Percentiles rank a stretch among this genome's conserved stretches.
These are phyloP conservation scores for Taphrina deformans DNA, from an alignment of 1,139 yeast genomes.

Conservation along the genomic window DNA sequence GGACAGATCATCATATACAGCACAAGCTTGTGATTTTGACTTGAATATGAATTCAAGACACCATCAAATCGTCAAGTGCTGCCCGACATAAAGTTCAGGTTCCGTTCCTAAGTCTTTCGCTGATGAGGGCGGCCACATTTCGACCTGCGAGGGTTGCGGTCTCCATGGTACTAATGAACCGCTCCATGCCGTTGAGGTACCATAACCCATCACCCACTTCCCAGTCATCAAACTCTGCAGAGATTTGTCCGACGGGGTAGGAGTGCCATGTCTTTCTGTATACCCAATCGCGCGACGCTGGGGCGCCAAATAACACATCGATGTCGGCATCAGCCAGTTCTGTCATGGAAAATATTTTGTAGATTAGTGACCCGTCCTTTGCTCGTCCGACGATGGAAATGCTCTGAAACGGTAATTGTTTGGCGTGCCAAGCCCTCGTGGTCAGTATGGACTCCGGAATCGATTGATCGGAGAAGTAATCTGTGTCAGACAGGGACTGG, in stretches of 20 bases:
- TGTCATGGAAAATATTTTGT: conserved; percentile 49
- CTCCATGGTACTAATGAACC: conserved; percentile 54
- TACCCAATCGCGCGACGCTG: conserved; percentile 39
- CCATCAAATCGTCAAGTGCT: too few relatives aligned
- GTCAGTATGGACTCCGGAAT: conserved; percentile 44
- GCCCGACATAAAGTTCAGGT: too few relatives aligned
- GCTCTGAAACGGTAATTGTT: conserved; percentile 44
- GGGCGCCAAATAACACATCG: conserved; percentile 41
- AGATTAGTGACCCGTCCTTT: conserved; percentile 43
- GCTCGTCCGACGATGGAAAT: conserved; percentile 43
- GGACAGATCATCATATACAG: too few relatives aligned
- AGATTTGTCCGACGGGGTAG: conserved; percentile 47
- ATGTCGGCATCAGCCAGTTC: conserved; percentile 41
- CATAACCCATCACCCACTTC: conserved; percentile 45
- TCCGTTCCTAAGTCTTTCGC: background rate
- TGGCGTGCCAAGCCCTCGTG: conserved; percentile 41
- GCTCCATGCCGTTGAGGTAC: conserved; percentile 51
- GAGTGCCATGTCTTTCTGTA: conserved; percentile 47
- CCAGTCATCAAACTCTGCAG: conserved; percentile 41
- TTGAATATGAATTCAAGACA: too few relatives aligned
- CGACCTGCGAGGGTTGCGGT: conserved; percentile 54
- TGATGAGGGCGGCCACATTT: conserved; percentile 43
- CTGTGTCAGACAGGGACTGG: conserved; percentile 36
- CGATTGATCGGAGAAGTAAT: conserved; percentile 39
- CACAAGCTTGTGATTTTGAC: too few relatives aligned